phyloP scores from a whole-genome alignment of 495 filamentous ascomycete species.

The Hypomontagnella monticulosa region DNA sequence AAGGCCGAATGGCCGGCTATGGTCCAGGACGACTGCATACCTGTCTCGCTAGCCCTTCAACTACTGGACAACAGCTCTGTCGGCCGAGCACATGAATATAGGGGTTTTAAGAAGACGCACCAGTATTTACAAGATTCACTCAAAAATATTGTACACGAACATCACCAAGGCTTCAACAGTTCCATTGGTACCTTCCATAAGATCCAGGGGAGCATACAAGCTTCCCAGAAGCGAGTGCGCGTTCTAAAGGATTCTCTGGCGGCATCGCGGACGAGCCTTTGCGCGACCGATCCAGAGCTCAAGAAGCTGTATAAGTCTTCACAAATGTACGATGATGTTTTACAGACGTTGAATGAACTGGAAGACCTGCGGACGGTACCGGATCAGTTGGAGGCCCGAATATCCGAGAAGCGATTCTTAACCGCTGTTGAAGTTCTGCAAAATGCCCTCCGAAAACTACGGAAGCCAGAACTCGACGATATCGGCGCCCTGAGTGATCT shows the following conservation, averaged over 20 bases:
- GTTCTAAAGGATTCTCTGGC: conserved; percentile 81
- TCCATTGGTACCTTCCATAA: conserved; percentile 99
- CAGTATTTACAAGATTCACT: conserved; percentile 86
- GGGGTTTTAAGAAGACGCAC: conserved; percentile 82
- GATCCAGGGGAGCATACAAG: conserved; percentile 91
- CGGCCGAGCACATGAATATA: conserved; percentile 86
- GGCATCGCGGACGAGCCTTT: conserved; percentile 82
- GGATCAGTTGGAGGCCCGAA: conserved; percentile 89
- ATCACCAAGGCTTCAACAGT: conserved; percentile 99
- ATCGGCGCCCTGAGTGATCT: conserved; percentile 90
- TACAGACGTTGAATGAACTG: conserved; percentile 83
- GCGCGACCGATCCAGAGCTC: conserved; percentile 89
- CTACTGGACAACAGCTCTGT: conserved; percentile 93
- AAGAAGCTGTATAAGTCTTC: conserved; percentile 86
- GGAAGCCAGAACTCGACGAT: conserved; percentile 87
- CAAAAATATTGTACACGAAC: conserved; percentile 96
- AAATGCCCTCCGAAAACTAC: conserved; percentile 81
- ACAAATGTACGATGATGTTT: conserved; percentile 89
- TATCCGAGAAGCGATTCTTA: conserved; percentile 95
- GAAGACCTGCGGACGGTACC: conserved; percentile 91
- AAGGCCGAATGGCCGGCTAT: conserved; percentile 91
- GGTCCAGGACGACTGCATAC: conserved; percentile 84
- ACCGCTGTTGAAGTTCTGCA: conserved; percentile 92
- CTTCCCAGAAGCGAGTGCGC: conserved; percentile 86
- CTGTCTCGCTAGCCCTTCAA: conserved; percentile 90